phyloP scores from a whole-genome alignment of 495 filamentous ascomycete species.

The Penicillium coprophilum region DNA sequence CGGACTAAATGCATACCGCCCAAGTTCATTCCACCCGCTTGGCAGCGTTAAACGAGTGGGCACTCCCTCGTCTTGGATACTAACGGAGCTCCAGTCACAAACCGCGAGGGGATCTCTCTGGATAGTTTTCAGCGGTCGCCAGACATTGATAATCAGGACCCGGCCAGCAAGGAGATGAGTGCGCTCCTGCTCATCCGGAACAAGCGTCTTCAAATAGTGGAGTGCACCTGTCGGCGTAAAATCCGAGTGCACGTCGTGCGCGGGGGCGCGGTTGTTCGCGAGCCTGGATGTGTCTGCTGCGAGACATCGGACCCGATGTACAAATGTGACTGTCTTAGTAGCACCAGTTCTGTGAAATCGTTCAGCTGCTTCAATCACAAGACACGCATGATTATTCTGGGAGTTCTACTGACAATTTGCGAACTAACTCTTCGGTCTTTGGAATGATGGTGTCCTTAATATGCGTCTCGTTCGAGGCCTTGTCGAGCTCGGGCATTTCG shows the following conservation, averaged over 20 bases:
- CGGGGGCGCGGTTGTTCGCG: constrained; percentile 18
- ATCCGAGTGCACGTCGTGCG: constrained; percentile 27
- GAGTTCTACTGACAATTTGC: constrained; percentile 11
- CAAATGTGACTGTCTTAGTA: constrained; percentile 14
- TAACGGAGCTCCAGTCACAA: constrained; percentile 28
- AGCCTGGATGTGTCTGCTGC: constrained; percentile 12
- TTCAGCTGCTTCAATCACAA: not conserved
- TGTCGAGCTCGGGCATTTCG: constrained; percentile 15
- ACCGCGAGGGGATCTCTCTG: constrained; percentile 54
- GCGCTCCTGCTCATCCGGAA: constrained; percentile 41
- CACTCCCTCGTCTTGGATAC: constrained; percentile 18
- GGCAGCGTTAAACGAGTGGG: constrained; percentile 17
- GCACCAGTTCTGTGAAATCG: constrained; percentile 15
- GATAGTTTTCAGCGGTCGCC: constrained; percentile 60
- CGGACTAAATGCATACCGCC: constrained; percentile 15
- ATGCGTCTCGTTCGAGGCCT: not conserved
- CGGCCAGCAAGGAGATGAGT: constrained; percentile 51
- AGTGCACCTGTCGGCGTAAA: constrained; percentile 16
- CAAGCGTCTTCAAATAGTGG: constrained; percentile 11
- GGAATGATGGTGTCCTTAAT: constrained; percentile 15
- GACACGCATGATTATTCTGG: not conserved
- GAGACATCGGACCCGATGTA: constrained; percentile 18
- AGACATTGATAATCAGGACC: constrained; percentile 64
- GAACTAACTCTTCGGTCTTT: constrained; percentile 15
- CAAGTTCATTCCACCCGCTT: constrained; percentile 20